These are phyloP conservation scores for Backusella liffmaniae DNA, from an alignment of 192 early-diverging fungal genomes.

Conservation along the genomic window DNA sequence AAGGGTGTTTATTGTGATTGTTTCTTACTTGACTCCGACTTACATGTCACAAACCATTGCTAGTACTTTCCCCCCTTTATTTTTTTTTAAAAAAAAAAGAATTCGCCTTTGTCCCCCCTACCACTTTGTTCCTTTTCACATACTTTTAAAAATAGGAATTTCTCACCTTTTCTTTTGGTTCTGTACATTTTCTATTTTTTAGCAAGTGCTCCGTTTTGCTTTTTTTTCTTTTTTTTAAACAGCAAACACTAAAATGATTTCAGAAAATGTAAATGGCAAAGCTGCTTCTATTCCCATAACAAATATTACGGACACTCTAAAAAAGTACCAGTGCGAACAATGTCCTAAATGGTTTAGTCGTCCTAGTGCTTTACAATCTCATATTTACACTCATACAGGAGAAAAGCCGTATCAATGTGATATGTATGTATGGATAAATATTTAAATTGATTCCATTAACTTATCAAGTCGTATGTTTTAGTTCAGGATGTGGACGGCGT, in stretches of 20 bases:
- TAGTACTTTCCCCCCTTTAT: background rate
- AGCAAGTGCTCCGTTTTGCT: background rate
- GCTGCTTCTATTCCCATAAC: background rate
- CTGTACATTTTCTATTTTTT: background rate
- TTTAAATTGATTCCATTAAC: background rate
- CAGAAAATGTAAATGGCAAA: background rate
- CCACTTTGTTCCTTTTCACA: background rate
- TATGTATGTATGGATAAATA: constrained; percentile 5
- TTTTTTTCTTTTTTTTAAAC: background rate
- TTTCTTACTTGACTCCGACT: background rate
- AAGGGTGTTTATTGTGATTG: background rate
- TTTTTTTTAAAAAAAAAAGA: background rate
- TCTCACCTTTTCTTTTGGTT: background rate
- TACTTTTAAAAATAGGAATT: background rate
- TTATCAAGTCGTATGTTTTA: background rate
- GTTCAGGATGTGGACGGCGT: constrained; percentile 49
- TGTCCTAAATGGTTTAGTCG: constrained; percentile 24
- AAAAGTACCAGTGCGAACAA: constrained; percentile 10
- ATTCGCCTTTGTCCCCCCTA: background rate
- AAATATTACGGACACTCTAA: background rate
- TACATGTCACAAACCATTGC: background rate
- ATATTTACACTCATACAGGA: constrained; percentile 31
- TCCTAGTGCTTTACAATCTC: constrained; percentile 20
- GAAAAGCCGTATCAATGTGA: constrained; percentile 26
- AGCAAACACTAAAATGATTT: background rate